Conservation (phyloP, 2,329 filamentous ascomycete species). For the Sporothrix curviconia region DNA sequence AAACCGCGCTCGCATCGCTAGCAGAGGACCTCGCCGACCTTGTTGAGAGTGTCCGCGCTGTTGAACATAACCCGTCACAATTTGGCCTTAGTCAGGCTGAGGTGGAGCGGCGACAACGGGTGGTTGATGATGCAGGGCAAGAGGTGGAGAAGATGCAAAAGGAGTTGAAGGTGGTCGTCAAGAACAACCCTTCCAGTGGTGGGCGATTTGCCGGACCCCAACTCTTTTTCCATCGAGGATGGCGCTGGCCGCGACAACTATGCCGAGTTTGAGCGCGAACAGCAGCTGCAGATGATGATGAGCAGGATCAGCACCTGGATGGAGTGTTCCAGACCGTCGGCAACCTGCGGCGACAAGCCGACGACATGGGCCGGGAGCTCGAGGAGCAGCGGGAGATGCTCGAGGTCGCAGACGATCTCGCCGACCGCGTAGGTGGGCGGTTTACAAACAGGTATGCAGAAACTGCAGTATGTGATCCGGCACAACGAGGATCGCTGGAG, state of each 20-base stretch:
- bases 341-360: constrained; percentile 80
- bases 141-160: constrained; percentile 87
- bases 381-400: constrained; percentile 92
- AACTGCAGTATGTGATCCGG: constrained; percentile 75
- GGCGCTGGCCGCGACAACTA: constrained; percentile 47
- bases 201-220: constrained; percentile 47
- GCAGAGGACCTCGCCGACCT: constrained; percentile 85
- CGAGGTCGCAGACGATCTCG: constrained; percentile 74
- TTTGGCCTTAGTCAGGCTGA: constrained; percentile 83
- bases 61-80: constrained; percentile 78
- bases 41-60: constrained; percentile 74
- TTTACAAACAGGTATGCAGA: constrained; percentile 80
- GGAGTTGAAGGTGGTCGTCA: constrained; percentile 57
- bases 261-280: constrained; percentile 81
- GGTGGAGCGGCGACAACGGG: constrained; percentile 67
- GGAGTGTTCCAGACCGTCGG: constrained; percentile 90
- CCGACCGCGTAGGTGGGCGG: constrained; percentile 80
- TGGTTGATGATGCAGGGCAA: constrained; percentile 82
- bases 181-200: constrained; percentile 22
- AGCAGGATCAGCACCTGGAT: constrained; percentile 90
- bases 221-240: constrained; percentile 48
- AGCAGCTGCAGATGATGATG: constrained; percentile 87
- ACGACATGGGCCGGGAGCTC: constrained; percentile 92
- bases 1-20: constrained; percentile 57
- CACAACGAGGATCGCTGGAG: constrained; percentile 84